Conservation (phyloP, 306 rosid species). For the Cucurbita ficifolia region DNA sequence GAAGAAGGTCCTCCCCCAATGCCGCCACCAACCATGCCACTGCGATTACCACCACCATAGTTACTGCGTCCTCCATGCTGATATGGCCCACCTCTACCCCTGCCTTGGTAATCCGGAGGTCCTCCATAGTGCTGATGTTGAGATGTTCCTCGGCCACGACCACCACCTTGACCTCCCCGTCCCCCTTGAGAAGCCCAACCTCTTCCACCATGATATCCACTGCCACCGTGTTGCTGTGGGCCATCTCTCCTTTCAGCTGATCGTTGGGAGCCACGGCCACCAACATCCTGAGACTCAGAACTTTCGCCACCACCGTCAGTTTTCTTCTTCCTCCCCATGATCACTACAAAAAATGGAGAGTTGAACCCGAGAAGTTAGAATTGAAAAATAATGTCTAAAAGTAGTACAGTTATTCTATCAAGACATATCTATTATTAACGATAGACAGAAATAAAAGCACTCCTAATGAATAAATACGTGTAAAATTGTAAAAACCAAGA, state of each 20-base stretch:
- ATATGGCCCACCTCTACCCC: conserved; percentile 72
- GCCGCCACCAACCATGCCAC: conserved; percentile 37
- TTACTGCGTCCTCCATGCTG: conserved; percentile 71
- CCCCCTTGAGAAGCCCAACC: conserved; percentile 57
- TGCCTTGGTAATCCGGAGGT: conserved; percentile 50
- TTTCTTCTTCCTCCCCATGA: conserved; percentile 69
- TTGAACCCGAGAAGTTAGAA: background rate
- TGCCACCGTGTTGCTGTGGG: conserved; percentile 37
- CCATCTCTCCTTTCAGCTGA: conserved; percentile 39
- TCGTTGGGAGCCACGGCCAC: conserved; percentile 36
- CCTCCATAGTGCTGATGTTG: conserved; percentile 60
- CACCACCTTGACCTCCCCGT: conserved; percentile 25
- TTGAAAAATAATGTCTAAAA: background rate
- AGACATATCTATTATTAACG: background rate
- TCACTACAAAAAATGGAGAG: conserved; percentile 13
- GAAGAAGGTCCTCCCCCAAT: conserved; percentile 39
- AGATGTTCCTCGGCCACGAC: conserved; percentile 36
- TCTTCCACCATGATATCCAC: conserved; percentile 62
- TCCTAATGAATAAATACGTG: background rate
- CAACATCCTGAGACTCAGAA: conserved; percentile 35
- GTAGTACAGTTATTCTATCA: background rate
- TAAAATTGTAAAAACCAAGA: background rate
- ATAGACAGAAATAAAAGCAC: background rate
- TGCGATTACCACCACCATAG: conserved; percentile 35
- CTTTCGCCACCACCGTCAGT: conserved; percentile 56